Evolutionary conservation across 2,329 filamentous ascomycete genomes (phyloP).

Genomic region (Pseudopyricularia javanii): DNA sequence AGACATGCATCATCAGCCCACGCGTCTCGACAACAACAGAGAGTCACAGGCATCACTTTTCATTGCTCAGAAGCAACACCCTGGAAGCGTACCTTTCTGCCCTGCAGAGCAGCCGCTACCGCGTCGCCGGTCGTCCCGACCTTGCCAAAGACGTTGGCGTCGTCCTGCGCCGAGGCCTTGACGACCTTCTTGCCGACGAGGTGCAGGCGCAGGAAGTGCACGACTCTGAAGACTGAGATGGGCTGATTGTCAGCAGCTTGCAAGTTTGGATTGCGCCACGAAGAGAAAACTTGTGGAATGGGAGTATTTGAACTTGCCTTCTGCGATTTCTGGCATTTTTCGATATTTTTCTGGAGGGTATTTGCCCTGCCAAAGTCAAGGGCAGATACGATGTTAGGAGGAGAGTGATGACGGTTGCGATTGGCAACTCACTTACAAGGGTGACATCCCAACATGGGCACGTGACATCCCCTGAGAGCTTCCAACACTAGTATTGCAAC

Average conservation of each 20-base stretch:
- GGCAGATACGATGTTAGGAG: background rate
- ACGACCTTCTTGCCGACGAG: constrained; percentile 74
- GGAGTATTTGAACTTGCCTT: constrained; percentile 26
- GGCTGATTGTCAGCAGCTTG: background rate
- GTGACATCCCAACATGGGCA: no score
- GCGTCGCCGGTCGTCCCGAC: constrained; percentile 66
- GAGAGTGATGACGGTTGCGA: no score
- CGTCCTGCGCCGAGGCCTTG: constrained; percentile 60
- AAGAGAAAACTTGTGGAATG: background rate
- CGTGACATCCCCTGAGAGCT: no score
- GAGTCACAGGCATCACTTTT: background rate
- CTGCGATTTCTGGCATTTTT: constrained; percentile 51
- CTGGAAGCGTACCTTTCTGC: constrained; percentile 43
- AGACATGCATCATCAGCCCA: background rate
- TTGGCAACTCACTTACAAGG: no score
- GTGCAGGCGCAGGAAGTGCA: constrained; percentile 71
- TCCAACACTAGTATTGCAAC: no score
- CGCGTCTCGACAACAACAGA: background rate
- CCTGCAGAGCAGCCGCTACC: constrained; percentile 61
- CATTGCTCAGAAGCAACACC: background rate
- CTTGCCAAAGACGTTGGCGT: constrained; percentile 82
- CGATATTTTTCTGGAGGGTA: background rate
- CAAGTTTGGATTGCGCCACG: background rate
- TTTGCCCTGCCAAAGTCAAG: background rate
- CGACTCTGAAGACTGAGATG: constrained; percentile 60